Percentiles rank a stretch among this genome's conserved stretches.
These are phyloP conservation scores for Rhazya stricta DNA, from an alignment of 257 asterid species.

Conservation along the genomic window DNA sequence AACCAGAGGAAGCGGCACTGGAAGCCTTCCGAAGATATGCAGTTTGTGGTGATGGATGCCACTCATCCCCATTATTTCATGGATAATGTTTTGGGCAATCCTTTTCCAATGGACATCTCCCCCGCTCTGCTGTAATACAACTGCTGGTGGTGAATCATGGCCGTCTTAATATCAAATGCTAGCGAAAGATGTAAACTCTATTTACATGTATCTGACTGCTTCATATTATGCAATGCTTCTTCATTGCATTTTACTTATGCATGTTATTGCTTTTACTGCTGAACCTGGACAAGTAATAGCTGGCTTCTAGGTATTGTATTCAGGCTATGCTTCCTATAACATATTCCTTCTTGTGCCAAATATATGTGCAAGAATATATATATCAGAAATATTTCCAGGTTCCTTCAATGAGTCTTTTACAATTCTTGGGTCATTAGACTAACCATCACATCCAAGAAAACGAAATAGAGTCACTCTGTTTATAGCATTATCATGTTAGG, in stretches of 20 bases:
- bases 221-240: not conserved
- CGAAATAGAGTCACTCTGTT: too few relatives aligned
- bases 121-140: slow-evolving; percentile 48
- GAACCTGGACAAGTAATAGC: not conserved
- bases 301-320: not conserved
- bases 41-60: slow-evolving; percentile 92
- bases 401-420: too few relatives aligned
- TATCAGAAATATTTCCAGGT: too few relatives aligned
- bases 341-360: too few relatives aligned
- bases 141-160: not conserved
- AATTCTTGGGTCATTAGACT: too few relatives aligned
- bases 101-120: slow-evolving; percentile 74
- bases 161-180: not conserved
- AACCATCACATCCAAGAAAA: too few relatives aligned
- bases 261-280: not conserved
- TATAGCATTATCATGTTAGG: too few relatives aligned
- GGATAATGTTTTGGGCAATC: slow-evolving; percentile 63
- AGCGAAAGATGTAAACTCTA: slow-evolving; percentile 1
- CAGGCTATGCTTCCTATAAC: too few relatives aligned
- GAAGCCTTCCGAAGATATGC: slow-evolving; percentile 97
- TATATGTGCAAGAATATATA: too few relatives aligned
- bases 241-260: not conserved
- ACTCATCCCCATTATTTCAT: slow-evolving; percentile 60
- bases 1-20: slow-evolving; percentile 93
- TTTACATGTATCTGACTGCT: not conserved